Conservation (phyloP, 2,329 filamentous ascomycete genomes). For the Botrytis fragariae region DNA sequence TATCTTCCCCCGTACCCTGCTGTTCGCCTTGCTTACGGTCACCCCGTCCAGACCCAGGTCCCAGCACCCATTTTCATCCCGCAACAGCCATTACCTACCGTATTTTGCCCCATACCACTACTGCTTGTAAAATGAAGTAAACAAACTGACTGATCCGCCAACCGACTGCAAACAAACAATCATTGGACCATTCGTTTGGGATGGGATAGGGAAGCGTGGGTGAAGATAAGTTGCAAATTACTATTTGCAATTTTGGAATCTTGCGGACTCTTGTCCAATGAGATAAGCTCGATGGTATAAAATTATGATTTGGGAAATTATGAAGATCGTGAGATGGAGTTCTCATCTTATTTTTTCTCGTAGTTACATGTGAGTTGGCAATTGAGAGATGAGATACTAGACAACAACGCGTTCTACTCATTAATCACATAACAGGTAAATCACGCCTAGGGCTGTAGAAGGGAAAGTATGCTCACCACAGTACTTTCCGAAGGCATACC, state of each 20-base stretch:
- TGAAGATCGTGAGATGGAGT: slow-evolving; percentile 7
- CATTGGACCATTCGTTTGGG: not conserved
- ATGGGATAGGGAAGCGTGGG: not conserved
- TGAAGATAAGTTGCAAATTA: slow-evolving; percentile 11
- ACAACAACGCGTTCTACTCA: not conserved
- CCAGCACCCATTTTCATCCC: slow-evolving; percentile 9
- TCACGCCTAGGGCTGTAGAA: not conserved
- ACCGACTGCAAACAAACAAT: not conserved
- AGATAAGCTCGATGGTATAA: not conserved
- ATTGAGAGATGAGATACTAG: slow-evolving; percentile 1
- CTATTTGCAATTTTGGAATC: slow-evolving; percentile 9
- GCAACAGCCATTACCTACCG: slow-evolving; percentile 14
- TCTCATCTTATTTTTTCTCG: not conserved
- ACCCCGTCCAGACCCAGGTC: slow-evolving; percentile 9
- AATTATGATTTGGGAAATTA: slow-evolving; percentile 14
- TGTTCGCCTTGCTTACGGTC: slow-evolving; percentile 8
- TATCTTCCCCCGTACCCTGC: slow-evolving; percentile 4
- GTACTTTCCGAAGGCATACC: not conserved
- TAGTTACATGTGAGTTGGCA: not conserved
- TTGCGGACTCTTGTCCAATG: not conserved
- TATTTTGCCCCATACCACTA: slow-evolving; percentile 14
- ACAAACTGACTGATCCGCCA: not conserved
- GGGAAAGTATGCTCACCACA: not conserved
- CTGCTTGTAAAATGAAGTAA: slow-evolving; percentile 17
- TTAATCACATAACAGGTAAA: not conserved